These are phyloP conservation scores for Tetratostichococcus sp. DNA, from an alignment of 139 green algal species.

Conservation along the genomic window DNA sequence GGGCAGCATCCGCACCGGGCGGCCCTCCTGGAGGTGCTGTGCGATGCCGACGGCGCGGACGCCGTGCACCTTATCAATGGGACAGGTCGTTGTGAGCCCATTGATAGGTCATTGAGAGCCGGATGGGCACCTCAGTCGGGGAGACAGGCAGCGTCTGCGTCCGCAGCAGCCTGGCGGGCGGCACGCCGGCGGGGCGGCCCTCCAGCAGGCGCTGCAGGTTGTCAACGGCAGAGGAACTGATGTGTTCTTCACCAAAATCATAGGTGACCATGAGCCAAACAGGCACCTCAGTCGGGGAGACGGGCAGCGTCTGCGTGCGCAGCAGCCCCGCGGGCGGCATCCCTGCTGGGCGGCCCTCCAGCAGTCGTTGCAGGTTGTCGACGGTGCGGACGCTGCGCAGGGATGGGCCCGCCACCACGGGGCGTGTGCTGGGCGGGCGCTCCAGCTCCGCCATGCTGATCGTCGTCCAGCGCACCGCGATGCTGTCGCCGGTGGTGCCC, in stretches of 20 bases:
- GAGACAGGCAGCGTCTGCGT: background rate
- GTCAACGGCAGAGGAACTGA: too few species aligned
- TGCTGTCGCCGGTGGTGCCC: background rate
- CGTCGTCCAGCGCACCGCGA: background rate
- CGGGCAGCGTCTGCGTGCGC: background rate
- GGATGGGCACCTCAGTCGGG: background rate
- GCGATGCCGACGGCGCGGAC: too few species aligned
- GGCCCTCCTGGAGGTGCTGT: too few species aligned
- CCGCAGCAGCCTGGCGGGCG: background rate
- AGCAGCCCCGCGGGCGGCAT: background rate
- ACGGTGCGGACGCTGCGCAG: background rate
- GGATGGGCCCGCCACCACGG: background rate
- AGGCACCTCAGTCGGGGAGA: background rate
- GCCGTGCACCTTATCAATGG: too few species aligned
- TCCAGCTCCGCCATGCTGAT: background rate
- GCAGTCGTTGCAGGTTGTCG: conserved; percentile 1
- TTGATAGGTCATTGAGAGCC: too few species aligned
- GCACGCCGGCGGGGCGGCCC: background rate
- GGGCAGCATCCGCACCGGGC: too few species aligned
- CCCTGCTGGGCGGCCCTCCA: background rate
- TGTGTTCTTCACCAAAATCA: too few species aligned
- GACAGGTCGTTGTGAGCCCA: too few species aligned
- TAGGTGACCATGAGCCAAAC: too few species aligned
- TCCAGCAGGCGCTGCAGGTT: conserved; percentile 3
- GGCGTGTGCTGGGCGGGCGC: background rate